These are phyloP conservation scores for Encephalitozoon cuniculi DNA, from an alignment of 371 early-diverging fungal species.

Conservation along the genomic window DNA sequence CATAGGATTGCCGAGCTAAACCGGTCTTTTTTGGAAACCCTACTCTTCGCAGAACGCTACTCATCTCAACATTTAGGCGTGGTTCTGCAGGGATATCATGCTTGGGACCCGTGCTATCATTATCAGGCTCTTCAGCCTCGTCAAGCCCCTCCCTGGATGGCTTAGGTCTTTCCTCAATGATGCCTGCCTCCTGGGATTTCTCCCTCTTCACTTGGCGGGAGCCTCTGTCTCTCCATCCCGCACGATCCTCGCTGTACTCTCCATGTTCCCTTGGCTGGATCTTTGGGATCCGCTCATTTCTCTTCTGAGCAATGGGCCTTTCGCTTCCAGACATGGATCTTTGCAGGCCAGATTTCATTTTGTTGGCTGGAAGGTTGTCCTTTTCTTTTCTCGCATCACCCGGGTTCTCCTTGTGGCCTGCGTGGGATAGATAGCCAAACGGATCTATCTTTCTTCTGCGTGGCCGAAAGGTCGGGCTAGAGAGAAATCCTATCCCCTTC, in stretches of 20 bases:
- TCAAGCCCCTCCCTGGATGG: neutral
- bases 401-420: neutral
- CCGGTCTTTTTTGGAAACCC: neutral
- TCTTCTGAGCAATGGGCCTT: neutral
- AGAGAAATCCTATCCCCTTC: neutral
- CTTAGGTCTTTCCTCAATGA: neutral
- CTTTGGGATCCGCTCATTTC: neutral
- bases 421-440: slow-evolving; percentile 13
- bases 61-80: neutral
- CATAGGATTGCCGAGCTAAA: neutral
- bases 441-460: slow-evolving; percentile 28
- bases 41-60: neutral
- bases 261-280: neutral
- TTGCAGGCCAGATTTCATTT: neutral
- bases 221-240: neutral
- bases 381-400: neutral
- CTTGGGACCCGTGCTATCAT: neutral
- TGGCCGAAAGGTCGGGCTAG: neutral
- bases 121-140: neutral
- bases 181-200: neutral
- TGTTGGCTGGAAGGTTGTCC: neutral
- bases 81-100: neutral
- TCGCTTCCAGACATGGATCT: neutral
- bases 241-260: neutral
- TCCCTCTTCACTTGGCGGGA: neutral